phyloP scores from a whole-genome alignment of 2,329 filamentous ascomycete genomes.

The Pseudocercospora cruenta region DNA sequence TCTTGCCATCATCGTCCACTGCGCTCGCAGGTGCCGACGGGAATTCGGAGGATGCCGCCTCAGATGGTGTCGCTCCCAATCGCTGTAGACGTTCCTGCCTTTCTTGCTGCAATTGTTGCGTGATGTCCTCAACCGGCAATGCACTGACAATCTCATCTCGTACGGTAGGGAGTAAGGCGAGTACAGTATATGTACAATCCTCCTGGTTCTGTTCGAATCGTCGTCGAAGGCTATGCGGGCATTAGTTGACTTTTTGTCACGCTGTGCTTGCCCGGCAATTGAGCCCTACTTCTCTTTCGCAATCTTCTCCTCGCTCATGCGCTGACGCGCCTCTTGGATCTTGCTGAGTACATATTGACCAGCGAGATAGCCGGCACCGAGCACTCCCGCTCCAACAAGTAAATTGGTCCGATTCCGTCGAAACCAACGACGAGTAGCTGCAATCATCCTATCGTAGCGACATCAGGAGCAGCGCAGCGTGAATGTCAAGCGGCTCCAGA shows the following conservation, averaged over 20 bases:
- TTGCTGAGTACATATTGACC: constrained; percentile 91
- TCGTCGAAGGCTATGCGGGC: constrained; percentile 71
- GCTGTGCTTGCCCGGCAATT: constrained; percentile 9
- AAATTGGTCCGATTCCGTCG: constrained; percentile 88
- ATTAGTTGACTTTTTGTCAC: constrained; percentile 11
- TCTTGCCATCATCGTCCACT: constrained; percentile 81
- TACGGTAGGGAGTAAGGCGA: constrained; percentile 90
- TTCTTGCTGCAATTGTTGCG: constrained; percentile 91
- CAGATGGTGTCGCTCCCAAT: constrained; percentile 50
- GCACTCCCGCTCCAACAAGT: constrained; percentile 81
- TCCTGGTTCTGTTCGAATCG: constrained; percentile 99
- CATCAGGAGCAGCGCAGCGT: constrained; percentile 24
- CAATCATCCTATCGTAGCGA: constrained; percentile 56
- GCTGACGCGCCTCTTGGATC: constrained; percentile 89
- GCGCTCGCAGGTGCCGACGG: constrained; percentile 67
- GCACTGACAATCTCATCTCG: constrained; percentile 86
- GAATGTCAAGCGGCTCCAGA: background rate
- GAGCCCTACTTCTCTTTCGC: constrained; percentile 85
- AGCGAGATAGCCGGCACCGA: constrained; percentile 88
- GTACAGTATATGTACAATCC: constrained; percentile 95
- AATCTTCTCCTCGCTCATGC: constrained; percentile 94
- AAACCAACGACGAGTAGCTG: constrained; percentile 84
- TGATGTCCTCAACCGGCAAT: constrained; percentile 89
- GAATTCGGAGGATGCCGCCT: constrained; percentile 60
- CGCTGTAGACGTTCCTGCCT: constrained; percentile 69